Evolutionary conservation across 2,329 filamentous ascomycete species (phyloP).

Genomic region (Pezicula neosporulosa): DNA sequence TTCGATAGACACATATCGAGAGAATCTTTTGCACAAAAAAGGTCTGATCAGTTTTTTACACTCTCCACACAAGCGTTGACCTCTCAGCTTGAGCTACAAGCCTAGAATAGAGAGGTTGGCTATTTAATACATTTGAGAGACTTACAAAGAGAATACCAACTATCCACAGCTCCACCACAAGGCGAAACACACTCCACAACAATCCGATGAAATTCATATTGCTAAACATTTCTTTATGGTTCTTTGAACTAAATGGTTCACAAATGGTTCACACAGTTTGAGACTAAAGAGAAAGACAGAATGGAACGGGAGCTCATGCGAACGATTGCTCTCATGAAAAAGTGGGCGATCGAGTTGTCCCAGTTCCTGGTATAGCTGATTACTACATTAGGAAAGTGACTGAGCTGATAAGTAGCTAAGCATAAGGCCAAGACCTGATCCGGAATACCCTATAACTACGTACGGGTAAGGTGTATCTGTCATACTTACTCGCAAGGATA

Average conservation of each 20-base stretch:
- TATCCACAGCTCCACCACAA: not conserved
- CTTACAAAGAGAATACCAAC: not conserved
- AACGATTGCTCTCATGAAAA: too few relatives aligned
- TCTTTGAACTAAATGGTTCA: too few relatives aligned
- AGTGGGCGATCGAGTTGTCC: too few relatives aligned
- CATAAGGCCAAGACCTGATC: too few relatives aligned
- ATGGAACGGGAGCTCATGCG: not conserved
- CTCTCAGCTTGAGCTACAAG: not conserved
- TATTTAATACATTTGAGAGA: not conserved
- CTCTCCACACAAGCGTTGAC: not conserved
- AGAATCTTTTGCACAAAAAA: too few relatives aligned
- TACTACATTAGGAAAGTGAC: too few relatives aligned
- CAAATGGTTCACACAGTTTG: not conserved
- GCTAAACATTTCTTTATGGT: not conserved
- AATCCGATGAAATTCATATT: not conserved
- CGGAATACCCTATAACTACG: too few relatives aligned
- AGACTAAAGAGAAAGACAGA: not conserved
- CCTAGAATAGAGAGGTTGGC: not conserved
- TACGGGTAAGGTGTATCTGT: too few relatives aligned
- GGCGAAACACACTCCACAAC: not conserved
- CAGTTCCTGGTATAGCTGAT: too few relatives aligned
- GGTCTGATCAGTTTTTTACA: not conserved
- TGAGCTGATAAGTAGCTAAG: too few relatives aligned
- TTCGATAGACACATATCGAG: too few relatives aligned
- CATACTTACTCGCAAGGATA: too few relatives aligned